A percentile compares a stretch with the other conserved stretches of the same genome.
Conservation (phyloP, 1,284 basidiomycete genomes). For the Cystobasidium pallidum region DNA sequence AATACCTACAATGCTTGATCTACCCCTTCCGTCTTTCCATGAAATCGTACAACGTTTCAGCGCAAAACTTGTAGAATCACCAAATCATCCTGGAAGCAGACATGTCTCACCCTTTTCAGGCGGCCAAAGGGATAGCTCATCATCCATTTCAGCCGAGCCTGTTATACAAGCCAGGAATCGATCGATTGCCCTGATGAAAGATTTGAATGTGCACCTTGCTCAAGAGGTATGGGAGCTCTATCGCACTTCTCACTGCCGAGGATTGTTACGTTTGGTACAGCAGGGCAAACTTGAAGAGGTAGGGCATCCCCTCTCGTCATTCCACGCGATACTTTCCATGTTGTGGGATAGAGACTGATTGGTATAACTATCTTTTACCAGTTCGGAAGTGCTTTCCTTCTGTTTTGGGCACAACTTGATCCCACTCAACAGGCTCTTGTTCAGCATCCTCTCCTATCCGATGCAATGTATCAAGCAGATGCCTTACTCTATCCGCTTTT, state of each 20-base stretch:
- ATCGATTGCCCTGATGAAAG: conserved; percentile 1
- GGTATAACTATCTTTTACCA: not conserved
- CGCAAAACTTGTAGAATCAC: conserved; percentile 9
- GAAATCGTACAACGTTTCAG: conserved; percentile 19
- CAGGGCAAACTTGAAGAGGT: conserved; percentile 39
- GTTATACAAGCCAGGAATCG: conserved; percentile 11
- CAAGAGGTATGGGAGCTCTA: conserved; percentile 32
- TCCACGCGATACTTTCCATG: too few species aligned
- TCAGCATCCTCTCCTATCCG: conserved; percentile 43
- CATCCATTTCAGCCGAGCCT: not conserved
- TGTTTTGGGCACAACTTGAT: conserved; percentile 47
- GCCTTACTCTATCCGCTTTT: conserved; percentile 46
- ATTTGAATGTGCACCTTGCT: conserved; percentile 6
- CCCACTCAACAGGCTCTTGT: conserved; percentile 39
- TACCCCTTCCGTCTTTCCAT: conserved; percentile 20
- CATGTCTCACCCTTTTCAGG: not conserved
- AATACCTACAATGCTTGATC: not conserved
- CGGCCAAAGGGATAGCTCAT: not conserved
- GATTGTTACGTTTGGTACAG: conserved; percentile 2
- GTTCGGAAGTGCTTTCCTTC: conserved; percentile 45
- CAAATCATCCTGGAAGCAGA: conserved; percentile 1
- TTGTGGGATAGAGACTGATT: not conserved
- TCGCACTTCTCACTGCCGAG: conserved; percentile 23
- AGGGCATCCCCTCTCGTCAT: too few species aligned
- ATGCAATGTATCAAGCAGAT: conserved; percentile 48